Percentiles rank a stretch among this genome's conserved stretches.
Conservation (phyloP, 306 rosid species). For the Vigna hirtella region DNA sequence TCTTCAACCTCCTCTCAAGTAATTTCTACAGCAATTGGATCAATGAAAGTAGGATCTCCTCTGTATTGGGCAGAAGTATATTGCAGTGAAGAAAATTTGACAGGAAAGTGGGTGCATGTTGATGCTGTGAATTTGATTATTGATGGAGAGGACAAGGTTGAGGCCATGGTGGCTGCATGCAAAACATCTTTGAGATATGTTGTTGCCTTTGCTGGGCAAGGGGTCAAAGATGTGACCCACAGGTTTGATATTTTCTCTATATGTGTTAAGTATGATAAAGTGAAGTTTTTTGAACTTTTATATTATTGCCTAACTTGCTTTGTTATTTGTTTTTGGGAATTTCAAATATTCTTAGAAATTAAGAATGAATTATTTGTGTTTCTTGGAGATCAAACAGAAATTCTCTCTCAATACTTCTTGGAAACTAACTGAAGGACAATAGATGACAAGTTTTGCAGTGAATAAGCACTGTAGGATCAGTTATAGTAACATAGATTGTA, state of each 20-base stretch:
- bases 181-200: conserved; percentile 88
- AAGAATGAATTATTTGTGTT: conserved; percentile 13
- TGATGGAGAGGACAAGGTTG: conserved; percentile 90
- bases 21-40: conserved; percentile 84
- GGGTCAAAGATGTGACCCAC: conserved; percentile 97
- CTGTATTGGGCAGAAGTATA: conserved; percentile 95
- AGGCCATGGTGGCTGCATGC: conserved; percentile 86
- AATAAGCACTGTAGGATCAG: neutral
- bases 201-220: conserved; percentile 93
- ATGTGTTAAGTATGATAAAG: conserved; percentile 13
- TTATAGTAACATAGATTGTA: neutral
- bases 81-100: conserved; percentile 85
- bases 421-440: conserved; percentile 19
- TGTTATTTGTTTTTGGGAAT: conserved; percentile 32
- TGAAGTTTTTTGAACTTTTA: conserved; percentile 25
- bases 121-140: conserved; percentile 83
- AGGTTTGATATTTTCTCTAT: conserved; percentile 63
- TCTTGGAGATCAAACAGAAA: conserved; percentile 7
- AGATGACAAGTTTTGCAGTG: conserved; percentile 1
- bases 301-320: conserved; percentile 1
- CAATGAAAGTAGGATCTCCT: conserved; percentile 84
- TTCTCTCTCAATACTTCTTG: conserved; percentile 14
- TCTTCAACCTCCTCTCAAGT: conserved; percentile 56
- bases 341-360: conserved; percentile 18
- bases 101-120: conserved; percentile 96